phyloP scores from a whole-genome alignment of 805 yeast genomes.

The Pichia occidentalis region DNA sequence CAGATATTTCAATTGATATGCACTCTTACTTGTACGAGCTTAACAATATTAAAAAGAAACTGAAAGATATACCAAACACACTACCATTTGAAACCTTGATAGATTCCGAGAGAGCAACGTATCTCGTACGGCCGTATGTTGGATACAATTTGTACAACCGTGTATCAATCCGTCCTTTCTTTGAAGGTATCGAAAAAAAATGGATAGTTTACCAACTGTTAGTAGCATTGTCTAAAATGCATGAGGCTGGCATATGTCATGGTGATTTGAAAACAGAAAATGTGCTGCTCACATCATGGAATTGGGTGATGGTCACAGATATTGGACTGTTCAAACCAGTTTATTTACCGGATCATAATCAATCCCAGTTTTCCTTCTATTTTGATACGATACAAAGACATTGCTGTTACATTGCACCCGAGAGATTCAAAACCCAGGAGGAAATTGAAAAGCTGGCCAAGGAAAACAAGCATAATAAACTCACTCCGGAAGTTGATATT shows the following conservation, averaged over 20 bases:
- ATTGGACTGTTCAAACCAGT: slow-evolving; percentile 84
- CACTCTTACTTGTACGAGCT: slow-evolving; percentile 24
- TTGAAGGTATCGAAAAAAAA: slow-evolving; percentile 70
- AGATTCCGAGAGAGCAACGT: slow-evolving; percentile 90
- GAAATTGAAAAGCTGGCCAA: slow-evolving; percentile 16
- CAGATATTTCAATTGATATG: slow-evolving; percentile 31
- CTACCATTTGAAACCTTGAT: slow-evolving; percentile 67
- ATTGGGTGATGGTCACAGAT: slow-evolving; percentile 78
- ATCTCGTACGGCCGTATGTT: slow-evolving; percentile 75
- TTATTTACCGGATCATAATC: slow-evolving; percentile 84
- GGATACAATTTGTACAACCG: slow-evolving; percentile 82
- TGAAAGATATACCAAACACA: slow-evolving; percentile 52
- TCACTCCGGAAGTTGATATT: slow-evolving; percentile 70
- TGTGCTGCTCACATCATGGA: slow-evolving; percentile 78
- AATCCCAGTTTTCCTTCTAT: slow-evolving; percentile 84
- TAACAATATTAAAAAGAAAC: slow-evolving; percentile 31
- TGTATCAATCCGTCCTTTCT: slow-evolving; percentile 78
- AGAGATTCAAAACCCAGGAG: slow-evolving; percentile 50
- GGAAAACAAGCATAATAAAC: slow-evolving; percentile 18
- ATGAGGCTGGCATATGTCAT: slow-evolving; percentile 56
- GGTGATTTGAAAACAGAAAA: slow-evolving; percentile 94
- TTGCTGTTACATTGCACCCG: slow-evolving; percentile 91
- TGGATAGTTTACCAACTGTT: slow-evolving; percentile 83
- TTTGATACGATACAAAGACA: slow-evolving; percentile 87
- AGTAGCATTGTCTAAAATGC: slow-evolving; percentile 56